Evolutionary conservation across 2,329 filamentous ascomycete genomes (phyloP).

Genomic region (Bipolaris victoriae): DNA sequence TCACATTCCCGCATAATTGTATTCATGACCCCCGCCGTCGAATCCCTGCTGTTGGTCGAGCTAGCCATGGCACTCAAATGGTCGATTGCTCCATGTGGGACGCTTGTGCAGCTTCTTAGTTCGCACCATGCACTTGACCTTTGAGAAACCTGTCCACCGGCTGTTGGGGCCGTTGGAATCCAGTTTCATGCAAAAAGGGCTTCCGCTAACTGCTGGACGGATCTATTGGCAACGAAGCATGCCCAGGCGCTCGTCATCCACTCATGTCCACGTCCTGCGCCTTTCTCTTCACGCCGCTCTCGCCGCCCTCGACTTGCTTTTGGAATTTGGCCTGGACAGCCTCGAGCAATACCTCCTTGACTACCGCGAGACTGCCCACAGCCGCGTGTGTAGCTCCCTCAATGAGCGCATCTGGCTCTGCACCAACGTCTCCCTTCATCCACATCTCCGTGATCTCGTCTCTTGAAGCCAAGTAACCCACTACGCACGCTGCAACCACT

Average conservation of each 20-base stretch:
- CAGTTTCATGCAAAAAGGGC: neutral
- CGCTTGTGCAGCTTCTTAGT: conserved; percentile 4
- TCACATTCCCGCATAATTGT: neutral
- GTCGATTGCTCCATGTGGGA: conserved; percentile 5
- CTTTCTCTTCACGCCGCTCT: conserved; percentile 35
- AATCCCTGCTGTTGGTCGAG: conserved; percentile 1
- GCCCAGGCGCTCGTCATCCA: conserved; percentile 26
- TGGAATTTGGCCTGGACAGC: conserved; percentile 42
- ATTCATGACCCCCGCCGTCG: neutral
- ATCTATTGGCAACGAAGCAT: neutral
- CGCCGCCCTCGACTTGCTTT: conserved; percentile 22
- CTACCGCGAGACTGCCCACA: conserved; percentile 62
- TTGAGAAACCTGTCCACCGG: neutral
- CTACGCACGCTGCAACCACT: conserved; percentile 82
- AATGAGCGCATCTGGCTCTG: conserved; percentile 60
- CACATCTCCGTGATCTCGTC: conserved; percentile 95
- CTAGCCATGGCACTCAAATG: conserved; percentile 7
- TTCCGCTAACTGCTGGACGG: neutral
- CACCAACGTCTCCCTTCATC: conserved; percentile 75
- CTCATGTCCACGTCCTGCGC: conserved; percentile 43
- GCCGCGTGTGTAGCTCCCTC: conserved; percentile 70
- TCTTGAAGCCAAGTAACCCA: conserved; percentile 83
- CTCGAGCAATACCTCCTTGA: conserved; percentile 67
- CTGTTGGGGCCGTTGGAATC: neutral
- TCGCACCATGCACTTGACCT: conserved; percentile 3